Percentiles rank a stretch among this genome's conserved stretches.
Evolutionary conservation across 108 stramenopile genomes (phyloP).

Genomic region (Pseudonitzschia pungens): DNA sequence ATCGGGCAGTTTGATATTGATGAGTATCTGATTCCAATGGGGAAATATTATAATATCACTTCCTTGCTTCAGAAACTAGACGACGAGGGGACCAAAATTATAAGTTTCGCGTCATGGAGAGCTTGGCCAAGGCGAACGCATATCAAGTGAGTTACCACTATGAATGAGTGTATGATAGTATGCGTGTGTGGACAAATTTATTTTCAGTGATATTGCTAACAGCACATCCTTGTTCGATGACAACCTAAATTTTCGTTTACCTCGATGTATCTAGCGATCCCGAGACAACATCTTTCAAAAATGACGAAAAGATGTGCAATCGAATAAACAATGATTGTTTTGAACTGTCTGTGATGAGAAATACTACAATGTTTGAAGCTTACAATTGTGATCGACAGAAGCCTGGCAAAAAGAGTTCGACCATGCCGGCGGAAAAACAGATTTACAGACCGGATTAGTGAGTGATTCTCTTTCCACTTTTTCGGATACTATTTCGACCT

Average conservation of each 20-base stretch:
- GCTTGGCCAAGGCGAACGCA: constrained; percentile 55
- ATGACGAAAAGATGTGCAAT: constrained; percentile 25
- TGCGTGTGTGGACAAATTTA: background rate
- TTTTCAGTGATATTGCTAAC: background rate
- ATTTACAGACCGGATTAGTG: constrained; percentile 46
- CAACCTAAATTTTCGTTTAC: background rate
- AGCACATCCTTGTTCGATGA: too few relatives aligned
- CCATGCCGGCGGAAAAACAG: constrained; percentile 68
- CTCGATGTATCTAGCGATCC: constrained; percentile 5
- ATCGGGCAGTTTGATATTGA: constrained; percentile 85
- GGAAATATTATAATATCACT: constrained; percentile 23
- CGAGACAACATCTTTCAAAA: constrained; percentile 17
- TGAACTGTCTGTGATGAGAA: constrained; percentile 50
- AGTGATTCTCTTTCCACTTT: background rate
- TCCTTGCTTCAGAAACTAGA: constrained; percentile 48
- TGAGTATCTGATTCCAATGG: constrained; percentile 82
- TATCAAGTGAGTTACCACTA: constrained; percentile 38
- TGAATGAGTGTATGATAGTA: background rate
- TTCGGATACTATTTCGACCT: background rate
- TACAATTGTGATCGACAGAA: constrained; percentile 87
- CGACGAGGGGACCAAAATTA: constrained; percentile 44
- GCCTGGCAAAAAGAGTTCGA: constrained; percentile 57
- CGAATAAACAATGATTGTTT: constrained; percentile 38
- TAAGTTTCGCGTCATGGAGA: constrained; percentile 56
- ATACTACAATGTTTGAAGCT: constrained; percentile 72